Evolutionary conservation across 2,329 filamentous ascomycete species (phyloP), one percentile per base, ranked within the genome.

Genomic region (Verruconis gallopava): DNA sequence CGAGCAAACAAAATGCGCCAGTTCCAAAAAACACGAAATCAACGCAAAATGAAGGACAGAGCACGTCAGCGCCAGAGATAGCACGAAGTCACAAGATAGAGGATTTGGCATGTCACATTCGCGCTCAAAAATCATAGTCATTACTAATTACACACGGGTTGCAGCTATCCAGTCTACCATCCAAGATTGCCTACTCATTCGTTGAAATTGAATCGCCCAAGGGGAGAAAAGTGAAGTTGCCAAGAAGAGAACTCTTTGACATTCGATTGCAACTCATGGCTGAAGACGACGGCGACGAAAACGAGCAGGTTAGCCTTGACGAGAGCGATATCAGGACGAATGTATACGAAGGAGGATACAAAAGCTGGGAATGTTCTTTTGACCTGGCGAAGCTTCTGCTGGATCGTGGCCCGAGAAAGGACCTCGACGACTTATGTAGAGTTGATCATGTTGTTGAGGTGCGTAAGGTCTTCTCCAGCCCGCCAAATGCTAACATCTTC

Each of bases 321-420:
- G 69, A 72, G 47, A 77, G 82, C 48, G 84, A 91, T 59, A 78
- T 91, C 49, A 81, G 77, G 58, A 82, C 81, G 43, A 83, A 83
- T 40, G 74, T 89, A 46, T 91, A 91, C 60, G 84, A 91, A 62
- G 84, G 84, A 44, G 84, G 84, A 18, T 86, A 89, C 65, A 91
- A 91, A 65, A 88, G 81, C 53, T 91, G 84, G 84, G 84, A 91
- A 63, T 88, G 83, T 61, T 85, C 80, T 46, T 68, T 86, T 40
- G 84, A 91, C 56, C 67, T 91, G 14, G 81, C 84, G 39, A 82
- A 77, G 54, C 75, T 81, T 38, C 55, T 69, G 1, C 56, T 70
- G 1, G 66, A 69, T 41, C 60, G 65, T 5, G 67, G 67, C 3
- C 66, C 65, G 0, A 52, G 66, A 4, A 68, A 66, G 48, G 64